Base-by-base conservation (phyloP, 2,329 filamentous ascomycete genomes). In the Bipolaris bicolor region DNA sequence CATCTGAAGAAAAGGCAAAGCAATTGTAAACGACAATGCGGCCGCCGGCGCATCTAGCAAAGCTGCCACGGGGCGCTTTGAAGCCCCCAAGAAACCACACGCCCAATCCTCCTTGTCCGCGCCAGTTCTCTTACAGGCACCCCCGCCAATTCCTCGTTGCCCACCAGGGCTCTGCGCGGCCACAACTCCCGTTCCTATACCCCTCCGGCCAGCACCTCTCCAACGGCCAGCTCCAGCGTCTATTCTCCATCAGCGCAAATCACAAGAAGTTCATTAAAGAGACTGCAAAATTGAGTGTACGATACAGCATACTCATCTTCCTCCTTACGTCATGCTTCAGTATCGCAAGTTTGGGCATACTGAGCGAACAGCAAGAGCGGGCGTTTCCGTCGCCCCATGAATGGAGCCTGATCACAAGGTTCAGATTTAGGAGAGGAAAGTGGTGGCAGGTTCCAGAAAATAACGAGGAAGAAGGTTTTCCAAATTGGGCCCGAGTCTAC, bases 321-420 rank as follows among this genome's bases (percentile, higher is more conserved):
- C 83, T 86, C 13, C 83, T 88, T 39, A 75, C 87, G 7, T 78
- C 83, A 43, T 83, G 89, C 57, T 76, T 87, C 40, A 79, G 85
- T 37, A 79, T 90, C 9, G 84, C 88, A 37, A 83, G 84, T 63
- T 85, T 87, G 61, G 88, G 88, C 15, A 72, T 92, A 34, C 83
- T 89, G 70, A 88, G 93, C 69, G 91, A 96, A 76, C 80, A 83
- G 58, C 81, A 91, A 43, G 92, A 97, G 78, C 84, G 88, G 46
- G 81, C 84, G 50, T 91, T 88, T 72, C 92, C 92, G 0, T 93
- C 91, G 1, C 93, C 94, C 1, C 84, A 85, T 24, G 93, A 96
- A 73, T 97, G 93, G 92, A 80, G 80, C 0, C 89, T 87, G 75
- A 78, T 86, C 62, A 91, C 89, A 44, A 83, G 92, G 22, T 85